A percentile compares a stretch with the other conserved stretches of the same genome.
phyloP scores from a whole-genome alignment of 768 basidiomycete species.

The Hygrocybe coccinea region DNA sequence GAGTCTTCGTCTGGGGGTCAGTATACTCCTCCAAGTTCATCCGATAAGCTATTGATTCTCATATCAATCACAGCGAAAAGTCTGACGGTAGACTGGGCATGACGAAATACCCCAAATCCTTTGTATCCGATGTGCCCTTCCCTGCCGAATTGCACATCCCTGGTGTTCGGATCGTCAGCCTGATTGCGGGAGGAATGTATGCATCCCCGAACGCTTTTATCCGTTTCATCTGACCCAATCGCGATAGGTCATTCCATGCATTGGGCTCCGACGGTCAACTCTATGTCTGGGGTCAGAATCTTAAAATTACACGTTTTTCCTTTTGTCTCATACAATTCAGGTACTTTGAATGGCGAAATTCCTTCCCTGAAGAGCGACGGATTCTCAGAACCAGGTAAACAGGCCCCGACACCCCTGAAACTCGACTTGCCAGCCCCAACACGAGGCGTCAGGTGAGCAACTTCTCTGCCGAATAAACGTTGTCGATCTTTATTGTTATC shows the following conservation, averaged over 20 bases:
- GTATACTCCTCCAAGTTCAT: slow-evolving; percentile 11
- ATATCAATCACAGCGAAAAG: slow-evolving; percentile 46
- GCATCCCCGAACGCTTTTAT: slow-evolving; percentile 21
- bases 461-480: not conserved
- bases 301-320: not conserved
- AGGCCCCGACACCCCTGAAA: slow-evolving; percentile 49
- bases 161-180: slow-evolving; percentile 58
- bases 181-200: slow-evolving; percentile 81
- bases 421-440: slow-evolving; percentile 56
- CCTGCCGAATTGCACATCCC: slow-evolving; percentile 61
- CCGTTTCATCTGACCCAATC: slow-evolving; percentile 1
- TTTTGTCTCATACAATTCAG: slow-evolving; percentile 31
- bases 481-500: not conserved
- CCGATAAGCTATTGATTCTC: slow-evolving; percentile 2
- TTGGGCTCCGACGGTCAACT: slow-evolving; percentile 69
- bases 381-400: slow-evolving; percentile 50
- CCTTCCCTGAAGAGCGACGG: slow-evolving; percentile 45
- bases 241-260: slow-evolving; percentile 76
- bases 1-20: slow-evolving; percentile 54
- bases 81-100: slow-evolving; percentile 63
- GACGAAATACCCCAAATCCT: slow-evolving; percentile 29
- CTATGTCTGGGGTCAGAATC: slow-evolving; percentile 71
- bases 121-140: slow-evolving; percentile 46
- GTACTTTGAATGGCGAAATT: slow-evolving; percentile 51
- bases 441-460: slow-evolving; percentile 57